Evolutionary conservation across 2,329 filamentous ascomycete species (phyloP).

Genomic region (Massarina eburnea): DNA sequence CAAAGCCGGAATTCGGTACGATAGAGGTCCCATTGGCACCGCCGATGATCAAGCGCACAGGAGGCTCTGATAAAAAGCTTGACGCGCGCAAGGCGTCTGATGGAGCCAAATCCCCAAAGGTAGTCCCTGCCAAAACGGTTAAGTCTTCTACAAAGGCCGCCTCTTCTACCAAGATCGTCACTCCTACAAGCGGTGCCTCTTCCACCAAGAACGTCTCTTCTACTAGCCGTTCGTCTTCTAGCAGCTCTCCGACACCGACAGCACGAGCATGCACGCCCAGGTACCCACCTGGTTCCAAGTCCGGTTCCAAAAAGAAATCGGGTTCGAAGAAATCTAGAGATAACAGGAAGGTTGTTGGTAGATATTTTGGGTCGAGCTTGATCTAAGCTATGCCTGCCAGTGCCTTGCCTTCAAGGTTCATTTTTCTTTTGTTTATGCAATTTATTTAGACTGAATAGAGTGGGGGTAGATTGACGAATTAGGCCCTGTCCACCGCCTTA

Average conservation of each 20-base stretch:
- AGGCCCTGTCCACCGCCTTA: too few species aligned
- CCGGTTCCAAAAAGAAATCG: neutral
- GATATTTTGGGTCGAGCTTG: neutral
- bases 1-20: neutral
- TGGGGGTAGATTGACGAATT: too few species aligned
- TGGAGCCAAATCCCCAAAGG: neutral
- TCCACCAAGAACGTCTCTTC: neutral
- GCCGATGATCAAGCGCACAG: neutral
- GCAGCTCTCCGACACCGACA: neutral
- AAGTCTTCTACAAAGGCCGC: neutral
- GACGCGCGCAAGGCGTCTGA: neutral
- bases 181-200: neutral
- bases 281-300: neutral
- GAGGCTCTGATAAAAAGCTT: neutral
- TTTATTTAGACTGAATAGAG: neutral
- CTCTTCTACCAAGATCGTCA: neutral
- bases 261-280: neutral
- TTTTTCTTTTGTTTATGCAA: neutral
- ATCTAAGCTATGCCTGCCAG: neutral
- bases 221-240: neutral
- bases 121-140: neutral
- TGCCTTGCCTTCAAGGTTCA: neutral
- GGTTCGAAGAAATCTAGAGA: neutral
- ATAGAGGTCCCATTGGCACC: slow-evolving; percentile 1
- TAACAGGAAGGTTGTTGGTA: neutral